A percentile compares a stretch with the other conserved stretches of the same genome.
Evolutionary conservation across 1,139 yeast genomes (phyloP).

Genomic region (Zygoascus sp.): DNA sequence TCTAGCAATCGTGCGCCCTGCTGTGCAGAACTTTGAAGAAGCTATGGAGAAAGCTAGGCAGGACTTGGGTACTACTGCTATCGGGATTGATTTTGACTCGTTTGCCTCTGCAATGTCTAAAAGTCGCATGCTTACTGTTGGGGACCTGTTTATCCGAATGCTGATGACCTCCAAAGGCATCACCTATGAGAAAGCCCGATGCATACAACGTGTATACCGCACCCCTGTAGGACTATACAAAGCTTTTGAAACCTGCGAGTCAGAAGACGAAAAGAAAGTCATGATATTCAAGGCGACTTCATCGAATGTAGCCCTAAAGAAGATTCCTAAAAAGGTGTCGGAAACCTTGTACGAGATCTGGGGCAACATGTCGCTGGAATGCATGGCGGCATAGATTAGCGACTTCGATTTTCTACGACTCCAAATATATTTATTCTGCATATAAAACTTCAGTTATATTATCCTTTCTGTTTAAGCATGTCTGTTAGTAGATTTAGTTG

Average conservation of each 20-base stretch:
- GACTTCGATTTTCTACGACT: too few relatives aligned
- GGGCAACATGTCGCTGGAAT: slow-evolving; percentile 39
- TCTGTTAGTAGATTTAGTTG: too few relatives aligned
- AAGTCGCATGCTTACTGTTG: slow-evolving; percentile 62
- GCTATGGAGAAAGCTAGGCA: slow-evolving; percentile 17
- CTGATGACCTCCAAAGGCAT: slow-evolving; percentile 77
- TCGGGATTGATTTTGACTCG: slow-evolving; percentile 60
- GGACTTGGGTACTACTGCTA: slow-evolving; percentile 33
- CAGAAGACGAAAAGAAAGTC: slow-evolving; percentile 38
- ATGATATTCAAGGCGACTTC: slow-evolving; percentile 46
- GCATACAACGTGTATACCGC: slow-evolving; percentile 60
- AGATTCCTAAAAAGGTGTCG: slow-evolving; percentile 56
- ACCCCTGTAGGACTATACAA: slow-evolving; percentile 54
- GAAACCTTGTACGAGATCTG: slow-evolving; percentile 57
- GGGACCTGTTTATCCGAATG: slow-evolving; percentile 71
- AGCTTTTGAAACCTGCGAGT: slow-evolving; percentile 35
- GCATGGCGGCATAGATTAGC: background rate
- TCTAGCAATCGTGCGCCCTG: slow-evolving; percentile 40
- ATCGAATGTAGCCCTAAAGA: slow-evolving; percentile 55
- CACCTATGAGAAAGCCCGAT: slow-evolving; percentile 76
- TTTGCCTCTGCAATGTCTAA: slow-evolving; percentile 73
- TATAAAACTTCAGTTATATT: too few relatives aligned
- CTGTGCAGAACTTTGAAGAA: slow-evolving; percentile 41
- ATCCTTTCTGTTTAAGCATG: too few relatives aligned
- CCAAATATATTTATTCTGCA: too few relatives aligned